Base-by-base conservation (phyloP, 768 basidiomycete species). In the Tephrocybe sp. region DNA sequence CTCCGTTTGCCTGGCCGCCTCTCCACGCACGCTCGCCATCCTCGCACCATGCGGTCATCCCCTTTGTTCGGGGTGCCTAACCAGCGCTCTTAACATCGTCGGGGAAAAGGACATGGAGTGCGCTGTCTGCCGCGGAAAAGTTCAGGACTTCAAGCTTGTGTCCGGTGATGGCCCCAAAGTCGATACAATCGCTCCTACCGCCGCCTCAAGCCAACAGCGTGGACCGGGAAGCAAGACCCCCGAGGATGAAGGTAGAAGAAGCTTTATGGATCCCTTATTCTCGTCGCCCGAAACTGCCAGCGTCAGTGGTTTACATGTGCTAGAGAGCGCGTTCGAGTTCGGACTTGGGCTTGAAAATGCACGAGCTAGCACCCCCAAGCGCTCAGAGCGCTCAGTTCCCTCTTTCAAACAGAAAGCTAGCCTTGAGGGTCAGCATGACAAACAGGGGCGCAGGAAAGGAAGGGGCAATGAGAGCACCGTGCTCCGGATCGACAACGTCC, bases 61-160 rank as follows among this genome's bases (percentile, higher is more conserved):
- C 1, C 72, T 92, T 1, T 93, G 91, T 63, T 87, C 89, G 2
- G 77, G 78, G 9, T 93, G 91, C 62, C 74, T 93, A 49, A 93
- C 91, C 1, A 90, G 89, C 45, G 87, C 89, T 7, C 73, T 93
- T 45, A 93, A 93, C 58, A 92, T 92, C 45, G 91, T 92, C 14
- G 90, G 90, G 6, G 90, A 93, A 67, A 92, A 92, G 63, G 86
- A 88, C 51, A 89, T 92, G 80, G 80, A 84, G 52, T 93, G 91
- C 55, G 85, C 87, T 14, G 85, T 89, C 26, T 93, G 90, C 68
- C 84, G 84, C 59, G 67, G 65, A 35, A 77, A 80, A 31, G 89
- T 92, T 17, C 74, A 72, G 26, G 83, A 88, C 62, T 92, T 92
- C 64, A 77, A 79, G 39, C 67, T 89, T 52, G 66, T 71, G 44